Evolutionary conservation across 228 moss, liverwort and hornwort species (phyloP).

Genomic region (Sphagnum magellanicum): DNA sequence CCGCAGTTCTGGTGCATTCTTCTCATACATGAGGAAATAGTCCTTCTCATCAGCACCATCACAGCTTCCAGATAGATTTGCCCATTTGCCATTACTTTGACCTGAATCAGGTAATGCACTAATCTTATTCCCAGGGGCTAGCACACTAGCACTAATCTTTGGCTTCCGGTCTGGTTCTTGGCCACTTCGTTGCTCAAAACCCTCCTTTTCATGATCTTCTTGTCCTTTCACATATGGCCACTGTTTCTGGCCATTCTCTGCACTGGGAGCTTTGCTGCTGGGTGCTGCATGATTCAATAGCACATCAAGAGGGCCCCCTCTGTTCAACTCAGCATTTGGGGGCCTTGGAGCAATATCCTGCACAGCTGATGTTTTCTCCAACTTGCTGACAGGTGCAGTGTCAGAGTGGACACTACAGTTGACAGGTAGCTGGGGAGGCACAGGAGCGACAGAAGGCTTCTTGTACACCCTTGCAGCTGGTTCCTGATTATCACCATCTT

Average conservation of each 20-base stretch:
- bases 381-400: slow-evolving; percentile 13
- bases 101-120: slow-evolving; percentile 22
- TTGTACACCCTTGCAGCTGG: slow-evolving; percentile 44
- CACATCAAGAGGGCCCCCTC: slow-evolving; percentile 33
- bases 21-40: slow-evolving; percentile 74
- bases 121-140: slow-evolving; percentile 47
- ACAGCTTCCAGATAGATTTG: slow-evolving; percentile 33
- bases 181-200: slow-evolving; percentile 43
- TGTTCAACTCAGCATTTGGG: slow-evolving; percentile 32
- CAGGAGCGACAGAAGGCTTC: slow-evolving; percentile 40
- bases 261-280: slow-evolving; percentile 40
- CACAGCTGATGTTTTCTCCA: slow-evolving; percentile 19
- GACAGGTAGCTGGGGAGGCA: slow-evolving; percentile 24
- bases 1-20: slow-evolving; percentile 53
- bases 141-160: slow-evolving; percentile 48
- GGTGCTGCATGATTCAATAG: slow-evolving; percentile 31
- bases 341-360: slow-evolving; percentile 12
- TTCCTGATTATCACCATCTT: slow-evolving; percentile 46
- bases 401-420: slow-evolving; percentile 16
- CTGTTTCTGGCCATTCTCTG: slow-evolving; percentile 54
- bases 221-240: slow-evolving; percentile 41
- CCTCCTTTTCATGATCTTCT: slow-evolving; percentile 46
- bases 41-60: slow-evolving; percentile 41
- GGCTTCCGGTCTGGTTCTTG: slow-evolving; percentile 30
- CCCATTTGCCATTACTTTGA: slow-evolving; percentile 53